Evolutionary conservation across 768 basidiomycete genomes (phyloP).

Genomic region (Auriscalpium microsporum): DNA sequence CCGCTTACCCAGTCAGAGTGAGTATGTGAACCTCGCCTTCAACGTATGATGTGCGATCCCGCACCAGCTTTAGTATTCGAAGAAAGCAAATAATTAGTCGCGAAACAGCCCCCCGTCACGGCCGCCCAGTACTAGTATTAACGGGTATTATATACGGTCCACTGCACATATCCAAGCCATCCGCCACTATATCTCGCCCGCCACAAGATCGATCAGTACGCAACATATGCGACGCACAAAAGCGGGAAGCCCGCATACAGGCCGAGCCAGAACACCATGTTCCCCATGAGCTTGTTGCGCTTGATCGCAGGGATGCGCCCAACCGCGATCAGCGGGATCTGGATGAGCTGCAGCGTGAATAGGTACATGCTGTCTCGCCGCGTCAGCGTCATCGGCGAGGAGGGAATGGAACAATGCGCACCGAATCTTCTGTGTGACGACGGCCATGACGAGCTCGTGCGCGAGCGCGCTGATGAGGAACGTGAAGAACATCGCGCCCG

Average conservation of each 20-base stretch:
- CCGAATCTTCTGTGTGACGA: constrained; percentile 91
- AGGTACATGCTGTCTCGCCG: constrained; percentile 60
- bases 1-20: too few species aligned
- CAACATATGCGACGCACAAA: constrained; percentile 71
- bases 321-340: constrained; percentile 84
- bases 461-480: constrained; percentile 85
- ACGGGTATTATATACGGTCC: too few species aligned
- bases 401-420: constrained; percentile 23
- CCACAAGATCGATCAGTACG: constrained; percentile 30
- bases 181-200: too few species aligned
- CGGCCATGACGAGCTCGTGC: constrained; percentile 94
- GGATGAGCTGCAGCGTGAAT: constrained; percentile 68
- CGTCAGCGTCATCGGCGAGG: background rate
- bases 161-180: too few species aligned
- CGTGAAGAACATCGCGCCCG: constrained; percentile 84
- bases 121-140: too few species aligned
- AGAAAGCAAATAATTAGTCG: too few species aligned
- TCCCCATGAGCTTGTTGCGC: constrained; percentile 73
- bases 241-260: constrained; percentile 89
- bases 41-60: too few species aligned
- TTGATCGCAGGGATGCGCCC: constrained; percentile 72
- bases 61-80: too few species aligned
- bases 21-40: too few species aligned
- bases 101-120: too few species aligned
- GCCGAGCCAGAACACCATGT: constrained; percentile 90